Conservation (phyloP, 305 asterid species). For the Rubia peregrina region DNA sequence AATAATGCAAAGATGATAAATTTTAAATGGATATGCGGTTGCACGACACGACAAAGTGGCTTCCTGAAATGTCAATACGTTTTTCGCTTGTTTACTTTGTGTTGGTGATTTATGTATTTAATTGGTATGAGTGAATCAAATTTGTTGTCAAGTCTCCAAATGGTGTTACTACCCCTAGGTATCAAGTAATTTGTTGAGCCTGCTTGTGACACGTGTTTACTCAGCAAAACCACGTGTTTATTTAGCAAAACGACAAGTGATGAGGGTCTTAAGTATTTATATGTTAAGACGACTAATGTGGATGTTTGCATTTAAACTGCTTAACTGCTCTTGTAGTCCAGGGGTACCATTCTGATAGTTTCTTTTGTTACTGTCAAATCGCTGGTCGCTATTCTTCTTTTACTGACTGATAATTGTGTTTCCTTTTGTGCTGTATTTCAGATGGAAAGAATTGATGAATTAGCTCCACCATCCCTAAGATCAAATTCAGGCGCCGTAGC, state of each 20-base stretch:
- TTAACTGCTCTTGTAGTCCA: not conserved
- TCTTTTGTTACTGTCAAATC: not conserved
- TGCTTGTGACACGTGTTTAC: not conserved
- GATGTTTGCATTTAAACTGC: not conserved
- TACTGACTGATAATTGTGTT: not conserved
- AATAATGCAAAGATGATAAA: not conserved
- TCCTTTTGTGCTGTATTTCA: constrained; percentile 24
- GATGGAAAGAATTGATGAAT: constrained; percentile 75
- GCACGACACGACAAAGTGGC: too few species aligned
- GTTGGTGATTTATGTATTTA: not conserved
- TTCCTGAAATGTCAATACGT: not conserved
- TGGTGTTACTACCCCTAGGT: not conserved
- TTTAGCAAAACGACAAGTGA: not conserved
- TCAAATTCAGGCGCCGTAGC: constrained; percentile 39
- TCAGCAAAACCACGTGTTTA: not conserved
- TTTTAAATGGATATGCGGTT: not conserved
- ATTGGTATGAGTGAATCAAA: not conserved
- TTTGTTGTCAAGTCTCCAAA: not conserved
- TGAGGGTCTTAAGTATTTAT: not conserved
- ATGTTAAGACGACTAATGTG: not conserved
- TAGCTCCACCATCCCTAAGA: constrained; percentile 44
- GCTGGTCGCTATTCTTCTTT: not conserved
- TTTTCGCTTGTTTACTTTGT: not conserved
- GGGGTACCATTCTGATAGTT: not conserved
- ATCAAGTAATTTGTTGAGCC: not conserved